Evolutionary conservation across 1,284 basidiomycete genomes (phyloP), one percentile per base, ranked within the genome.

Genomic region (Flammula alnicola): DNA sequence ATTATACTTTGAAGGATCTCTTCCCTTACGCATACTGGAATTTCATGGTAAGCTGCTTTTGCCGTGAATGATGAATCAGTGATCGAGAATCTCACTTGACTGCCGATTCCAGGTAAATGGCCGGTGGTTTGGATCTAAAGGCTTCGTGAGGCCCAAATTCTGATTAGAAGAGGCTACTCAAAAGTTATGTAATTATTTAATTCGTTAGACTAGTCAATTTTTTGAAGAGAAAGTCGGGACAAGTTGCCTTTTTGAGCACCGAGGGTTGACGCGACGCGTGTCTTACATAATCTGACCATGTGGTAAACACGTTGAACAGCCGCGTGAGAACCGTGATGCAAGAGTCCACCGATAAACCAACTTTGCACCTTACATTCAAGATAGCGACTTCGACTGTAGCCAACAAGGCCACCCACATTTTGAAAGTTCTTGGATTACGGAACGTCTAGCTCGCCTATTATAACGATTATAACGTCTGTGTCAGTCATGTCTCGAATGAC

Each of bases 1-100:
- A 31, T 29, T 30, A 23, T 38, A 19, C 46, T 23, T 14, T 37
- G 3, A 29, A 87, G 81, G 86, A 93, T 60, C 58, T 97, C 51
- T 95, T 99, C 79, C 95, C 95, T 5, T 81, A 78, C 69, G 85
- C 81, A 1, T 98, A 98, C 77, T 98, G 89, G 83, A 84, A 86
- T 55, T 76, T 79, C 50, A 90, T 93, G 83, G 84, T 93, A 63
- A 64, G 66, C 23, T 29, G 12, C 22, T 23, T 16, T 31, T 22
- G n/a, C n/a, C n/a, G n/a, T n/a, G n/a, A n/a, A n/a, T n/a, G n/a
- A n/a, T n/a, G n/a, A n/a, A n/a, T n/a, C n/a, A n/a, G n/a, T n/a
- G n/a, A n/a, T n/a, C n/a, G n/a, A n/a, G n/a, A n/a, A n/a, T n/a
- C n/a, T n/a, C n/a, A n/a, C n/a, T n/a, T n/a, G n/a, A n/a, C n/a